Conservation (phyloP, 768 basidiomycete genomes). For the Tremella mesenterica region DNA sequence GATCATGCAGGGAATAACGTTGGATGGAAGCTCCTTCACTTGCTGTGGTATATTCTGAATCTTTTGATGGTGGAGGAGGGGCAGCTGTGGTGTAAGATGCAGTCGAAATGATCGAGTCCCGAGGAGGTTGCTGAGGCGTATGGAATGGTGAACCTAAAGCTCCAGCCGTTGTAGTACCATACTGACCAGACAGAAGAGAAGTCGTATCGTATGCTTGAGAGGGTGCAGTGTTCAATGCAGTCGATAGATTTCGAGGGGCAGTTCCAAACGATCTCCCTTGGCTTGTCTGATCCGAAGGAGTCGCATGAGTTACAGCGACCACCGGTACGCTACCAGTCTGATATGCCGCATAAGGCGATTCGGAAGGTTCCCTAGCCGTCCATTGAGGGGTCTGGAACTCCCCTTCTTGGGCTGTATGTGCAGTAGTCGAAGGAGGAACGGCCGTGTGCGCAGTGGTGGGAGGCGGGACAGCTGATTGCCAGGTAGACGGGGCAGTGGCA, state of each 20-base stretch:
- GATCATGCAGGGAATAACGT: slow-evolving; percentile 27
- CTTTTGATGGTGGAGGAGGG: slow-evolving; percentile 30
- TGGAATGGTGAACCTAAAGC: slow-evolving; percentile 23
- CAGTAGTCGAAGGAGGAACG: background rate
- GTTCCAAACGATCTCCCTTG: background rate
- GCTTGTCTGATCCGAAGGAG: background rate
- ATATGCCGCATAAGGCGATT: background rate
- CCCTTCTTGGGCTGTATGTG: background rate
- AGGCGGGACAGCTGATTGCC: too few relatives aligned
- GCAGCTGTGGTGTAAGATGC: slow-evolving; percentile 27
- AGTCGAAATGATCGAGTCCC: slow-evolving; percentile 6
- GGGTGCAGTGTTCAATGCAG: background rate
- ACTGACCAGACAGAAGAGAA: background rate
- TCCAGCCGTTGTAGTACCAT: background rate
- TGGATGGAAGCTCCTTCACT: slow-evolving; percentile 8
- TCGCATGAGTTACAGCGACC: slow-evolving; percentile 1
- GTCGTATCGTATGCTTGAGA: background rate
- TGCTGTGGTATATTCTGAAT: slow-evolving; percentile 23
- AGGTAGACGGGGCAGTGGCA: too few relatives aligned
- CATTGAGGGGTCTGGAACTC: background rate
- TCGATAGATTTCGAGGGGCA: background rate
- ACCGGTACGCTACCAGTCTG: background rate
- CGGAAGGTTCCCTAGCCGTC: background rate
- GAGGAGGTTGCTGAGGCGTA: slow-evolving; percentile 12
- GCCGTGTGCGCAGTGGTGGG: background rate